These are phyloP conservation scores for Ustilago tritici DNA, from an alignment of 1,284 basidiomycete genomes.

Conservation along the genomic window DNA sequence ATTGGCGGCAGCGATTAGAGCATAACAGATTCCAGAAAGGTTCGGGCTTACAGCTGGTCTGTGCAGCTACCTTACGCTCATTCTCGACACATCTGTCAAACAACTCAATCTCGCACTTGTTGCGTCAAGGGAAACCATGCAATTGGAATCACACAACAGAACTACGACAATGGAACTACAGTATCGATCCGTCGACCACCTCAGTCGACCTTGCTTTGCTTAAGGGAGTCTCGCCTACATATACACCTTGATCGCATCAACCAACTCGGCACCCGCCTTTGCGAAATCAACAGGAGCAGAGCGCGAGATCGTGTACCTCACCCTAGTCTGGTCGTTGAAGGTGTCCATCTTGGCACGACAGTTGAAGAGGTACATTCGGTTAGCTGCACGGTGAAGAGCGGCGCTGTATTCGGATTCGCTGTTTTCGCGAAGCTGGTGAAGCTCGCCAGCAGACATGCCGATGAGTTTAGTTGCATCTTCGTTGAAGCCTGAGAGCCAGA, in stretches of 20 bases:
- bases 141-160: neutral
- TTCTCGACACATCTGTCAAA: neutral
- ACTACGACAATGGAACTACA: neutral
- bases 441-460: constrained; percentile 82
- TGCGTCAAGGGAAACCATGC: neutral
- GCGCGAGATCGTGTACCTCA: constrained; percentile 64
- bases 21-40: too few species aligned
- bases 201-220: neutral
- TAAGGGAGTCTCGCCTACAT: constrained; percentile 13
- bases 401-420: constrained; percentile 77
- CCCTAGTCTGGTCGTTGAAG: constrained; percentile 63
- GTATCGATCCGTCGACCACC: neutral
- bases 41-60: too few species aligned
- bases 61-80: too few species aligned
- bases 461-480: constrained; percentile 83
- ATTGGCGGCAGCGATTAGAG: too few species aligned
- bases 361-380: constrained; percentile 82
- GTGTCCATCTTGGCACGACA: constrained; percentile 80
- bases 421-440: constrained; percentile 79
- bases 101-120: constrained; percentile 1
- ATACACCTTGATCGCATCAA: constrained; percentile 57
- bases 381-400: constrained; percentile 77
- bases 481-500: constrained; percentile 96
- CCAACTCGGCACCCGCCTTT: constrained; percentile 63
- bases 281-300: constrained; percentile 58